Evolutionary conservation across 495 filamentous ascomycete genomes (phyloP).

Genomic region (Lepraria neglecta): DNA sequence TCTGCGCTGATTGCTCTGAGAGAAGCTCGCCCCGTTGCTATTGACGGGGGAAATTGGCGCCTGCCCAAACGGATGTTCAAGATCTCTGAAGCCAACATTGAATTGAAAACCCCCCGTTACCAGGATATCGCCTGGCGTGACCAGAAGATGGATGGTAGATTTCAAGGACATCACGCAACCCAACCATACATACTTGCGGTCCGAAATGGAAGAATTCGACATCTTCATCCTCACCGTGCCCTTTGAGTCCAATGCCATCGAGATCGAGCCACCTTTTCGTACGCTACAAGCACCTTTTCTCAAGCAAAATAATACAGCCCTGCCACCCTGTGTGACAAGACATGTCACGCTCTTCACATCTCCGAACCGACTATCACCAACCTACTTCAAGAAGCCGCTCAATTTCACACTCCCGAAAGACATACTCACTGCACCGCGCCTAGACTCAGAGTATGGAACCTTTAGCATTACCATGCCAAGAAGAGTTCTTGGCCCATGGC

Average conservation of each 20-base stretch:
- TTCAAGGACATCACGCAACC: too few species aligned
- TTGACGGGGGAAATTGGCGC: background rate
- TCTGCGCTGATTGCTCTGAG: background rate
- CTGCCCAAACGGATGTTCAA: background rate
- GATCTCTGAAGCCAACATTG: background rate
- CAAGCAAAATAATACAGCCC: background rate
- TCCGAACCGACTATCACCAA: background rate
- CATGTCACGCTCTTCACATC: background rate
- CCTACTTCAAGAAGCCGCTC: background rate
- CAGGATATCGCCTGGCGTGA: background rate
- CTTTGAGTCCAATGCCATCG: background rate
- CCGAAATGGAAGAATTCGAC: background rate
- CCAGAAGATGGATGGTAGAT: background rate
- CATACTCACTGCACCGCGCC: background rate
- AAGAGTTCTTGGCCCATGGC: background rate
- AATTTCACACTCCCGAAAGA: background rate
- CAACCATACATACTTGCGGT: too few species aligned
- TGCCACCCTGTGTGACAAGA: background rate
- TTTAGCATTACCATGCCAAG: background rate
- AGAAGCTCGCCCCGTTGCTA: background rate
- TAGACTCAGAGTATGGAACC: background rate
- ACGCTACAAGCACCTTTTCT: background rate
- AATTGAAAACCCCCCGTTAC: background rate
- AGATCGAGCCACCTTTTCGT: background rate
- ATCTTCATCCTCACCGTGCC: background rate